phyloP scores from a whole-genome alignment of 164 flowering plant genomes.

The Magnolia kwangsiensis region DNA sequence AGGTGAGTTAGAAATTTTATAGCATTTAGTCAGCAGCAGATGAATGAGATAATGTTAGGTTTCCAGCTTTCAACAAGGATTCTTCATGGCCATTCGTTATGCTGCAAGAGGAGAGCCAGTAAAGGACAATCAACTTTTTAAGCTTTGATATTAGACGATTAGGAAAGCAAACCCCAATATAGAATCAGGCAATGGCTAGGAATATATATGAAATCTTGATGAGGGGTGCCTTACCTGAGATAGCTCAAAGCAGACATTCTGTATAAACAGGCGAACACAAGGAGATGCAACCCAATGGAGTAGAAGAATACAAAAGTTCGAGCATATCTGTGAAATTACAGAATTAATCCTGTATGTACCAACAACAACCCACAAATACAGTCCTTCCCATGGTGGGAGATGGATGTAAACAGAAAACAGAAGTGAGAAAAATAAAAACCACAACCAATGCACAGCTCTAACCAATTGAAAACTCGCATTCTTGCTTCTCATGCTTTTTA shows the following conservation, averaged over 20 bases:
- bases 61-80: conserved; percentile 27
- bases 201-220: background rate
- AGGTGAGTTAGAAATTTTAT: background rate
- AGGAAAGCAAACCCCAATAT: background rate
- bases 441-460: too few species aligned
- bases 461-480: too few species aligned
- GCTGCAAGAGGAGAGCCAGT: conserved; percentile 6
- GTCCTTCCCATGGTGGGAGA: too few species aligned
- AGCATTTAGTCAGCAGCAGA: background rate
- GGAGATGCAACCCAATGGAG: conserved; percentile 87
- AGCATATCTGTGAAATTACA: conserved; percentile 60
- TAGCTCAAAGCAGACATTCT: conserved; percentile 87
- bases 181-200: background rate
- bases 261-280: conserved; percentile 90
- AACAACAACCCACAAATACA: background rate
- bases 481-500: too few species aligned
- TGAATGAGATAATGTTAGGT: background rate
- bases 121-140: background rate
- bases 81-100: conserved; percentile 13
- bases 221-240: conserved; percentile 52
- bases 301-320: conserved; percentile 91
- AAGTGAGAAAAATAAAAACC: too few species aligned
- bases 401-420: background rate
- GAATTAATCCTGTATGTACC: background rate
- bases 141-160: background rate